Evolutionary conservation across 768 basidiomycete species (phyloP).

Genomic region (Trametes coccinea): DNA sequence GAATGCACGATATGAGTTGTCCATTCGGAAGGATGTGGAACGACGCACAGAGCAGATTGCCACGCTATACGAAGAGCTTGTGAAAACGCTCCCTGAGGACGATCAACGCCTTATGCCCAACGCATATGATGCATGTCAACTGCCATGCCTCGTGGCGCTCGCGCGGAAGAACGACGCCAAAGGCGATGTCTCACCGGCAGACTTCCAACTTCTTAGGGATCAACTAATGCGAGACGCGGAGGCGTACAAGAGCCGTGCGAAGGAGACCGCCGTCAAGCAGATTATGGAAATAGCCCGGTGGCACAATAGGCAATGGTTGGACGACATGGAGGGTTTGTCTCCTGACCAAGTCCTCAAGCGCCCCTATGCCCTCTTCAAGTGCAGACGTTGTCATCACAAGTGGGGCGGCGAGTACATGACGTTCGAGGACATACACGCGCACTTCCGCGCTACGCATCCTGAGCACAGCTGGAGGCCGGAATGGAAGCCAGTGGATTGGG

Average conservation of each 20-base stretch:
- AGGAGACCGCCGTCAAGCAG: neutral
- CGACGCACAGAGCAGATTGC: neutral
- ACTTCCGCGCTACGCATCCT: neutral
- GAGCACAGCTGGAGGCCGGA: neutral
- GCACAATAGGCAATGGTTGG: neutral
- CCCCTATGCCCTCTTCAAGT: neutral
- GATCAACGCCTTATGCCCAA: neutral
- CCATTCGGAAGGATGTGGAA: neutral
- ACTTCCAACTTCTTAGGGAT: neutral
- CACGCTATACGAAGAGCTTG: neutral
- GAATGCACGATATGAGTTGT: neutral
- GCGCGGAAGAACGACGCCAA: neutral
- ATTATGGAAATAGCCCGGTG: neutral
- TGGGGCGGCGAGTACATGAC: neutral
- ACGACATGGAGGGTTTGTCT: neutral
- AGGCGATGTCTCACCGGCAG: neutral
- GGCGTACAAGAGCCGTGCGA: neutral
- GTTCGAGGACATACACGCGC: conserved; percentile 4
- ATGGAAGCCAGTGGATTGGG: neutral
- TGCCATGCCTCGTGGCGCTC: neutral
- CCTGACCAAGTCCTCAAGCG: neutral
- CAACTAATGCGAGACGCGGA: neutral
- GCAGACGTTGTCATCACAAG: neutral
- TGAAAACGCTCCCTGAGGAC: neutral
- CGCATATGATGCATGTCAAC: neutral